Evolutionary conservation across 768 basidiomycete genomes (phyloP).

Genomic region (Chalciporus chontae): DNA sequence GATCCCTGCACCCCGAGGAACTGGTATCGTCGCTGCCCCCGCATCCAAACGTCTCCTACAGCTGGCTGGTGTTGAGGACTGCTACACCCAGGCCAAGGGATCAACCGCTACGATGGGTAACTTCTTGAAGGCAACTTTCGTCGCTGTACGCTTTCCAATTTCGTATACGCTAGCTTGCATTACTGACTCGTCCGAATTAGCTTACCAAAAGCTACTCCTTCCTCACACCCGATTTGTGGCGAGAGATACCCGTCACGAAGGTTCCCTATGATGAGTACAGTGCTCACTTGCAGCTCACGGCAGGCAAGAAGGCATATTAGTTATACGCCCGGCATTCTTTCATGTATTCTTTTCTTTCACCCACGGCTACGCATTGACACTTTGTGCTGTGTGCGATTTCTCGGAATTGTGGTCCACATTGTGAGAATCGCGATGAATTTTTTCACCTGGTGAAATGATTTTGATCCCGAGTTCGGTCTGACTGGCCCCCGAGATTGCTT

Average conservation of each 20-base stretch:
- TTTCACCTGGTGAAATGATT: too few species aligned
- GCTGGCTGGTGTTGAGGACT: slow-evolving; percentile 96
- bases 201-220: slow-evolving; percentile 98
- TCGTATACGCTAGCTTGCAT: background rate
- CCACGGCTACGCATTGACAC: background rate
- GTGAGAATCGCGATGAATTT: too few species aligned
- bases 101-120: slow-evolving; percentile 99
- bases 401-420: too few species aligned
- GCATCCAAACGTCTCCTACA: slow-evolving; percentile 96
- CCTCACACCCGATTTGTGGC: slow-evolving; percentile 98
- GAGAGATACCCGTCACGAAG: slow-evolving; percentile 86
- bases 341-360: slow-evolving; percentile 4
- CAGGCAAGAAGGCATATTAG: slow-evolving; percentile 73
- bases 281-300: slow-evolving; percentile 81
- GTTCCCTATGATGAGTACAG: slow-evolving; percentile 95
- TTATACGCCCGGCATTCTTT: slow-evolving; percentile 12
- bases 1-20: slow-evolving; percentile 97
- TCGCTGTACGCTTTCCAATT: slow-evolving; percentile 56
- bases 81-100: slow-evolving; percentile 97
- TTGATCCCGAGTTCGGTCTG: too few species aligned
- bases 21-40: slow-evolving; percentile 98
- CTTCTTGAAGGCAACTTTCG: slow-evolving; percentile 97
- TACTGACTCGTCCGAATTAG: slow-evolving; percentile 35
- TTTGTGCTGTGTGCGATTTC: background rate
- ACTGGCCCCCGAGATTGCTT: too few species aligned